These are phyloP conservation scores for Raddia distichophylla DNA, from an alignment of 176 grass and related monocot species.

Conservation along the genomic window DNA sequence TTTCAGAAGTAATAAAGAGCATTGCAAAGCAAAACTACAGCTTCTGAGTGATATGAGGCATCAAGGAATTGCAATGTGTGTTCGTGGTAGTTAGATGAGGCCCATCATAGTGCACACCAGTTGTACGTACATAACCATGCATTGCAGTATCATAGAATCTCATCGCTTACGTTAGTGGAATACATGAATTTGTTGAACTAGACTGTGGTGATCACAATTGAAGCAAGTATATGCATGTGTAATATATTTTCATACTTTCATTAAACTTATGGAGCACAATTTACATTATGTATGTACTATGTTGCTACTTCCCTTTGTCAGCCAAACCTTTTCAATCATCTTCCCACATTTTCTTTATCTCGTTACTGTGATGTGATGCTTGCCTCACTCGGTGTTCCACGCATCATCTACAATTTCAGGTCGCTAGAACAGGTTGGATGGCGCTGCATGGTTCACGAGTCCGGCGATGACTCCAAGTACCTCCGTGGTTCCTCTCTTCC, in stretches of 20 bases:
- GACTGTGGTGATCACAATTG: background rate
- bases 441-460: slow-evolving; percentile 80
- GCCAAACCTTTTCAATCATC: background rate
- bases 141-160: background rate
- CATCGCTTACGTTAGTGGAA: too few relatives aligned
- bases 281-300: background rate
- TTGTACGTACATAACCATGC: background rate
- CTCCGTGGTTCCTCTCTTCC: slow-evolving; percentile 72
- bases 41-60: background rate
- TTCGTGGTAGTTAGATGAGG: background rate
- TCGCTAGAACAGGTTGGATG: slow-evolving; percentile 80
- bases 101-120: background rate
- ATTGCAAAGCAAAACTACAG: background rate
- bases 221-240: background rate
- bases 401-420: slow-evolving; percentile 55
- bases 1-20: slow-evolving; percentile 6
- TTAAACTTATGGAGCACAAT: background rate
- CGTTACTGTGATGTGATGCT: background rate
- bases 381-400: slow-evolving; percentile 14
- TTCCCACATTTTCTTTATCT: background rate
- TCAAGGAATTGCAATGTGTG: background rate
- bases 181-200: slow-evolving; percentile 1
- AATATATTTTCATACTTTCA: slow-evolving; percentile 12
- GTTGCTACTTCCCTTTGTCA: background rate
- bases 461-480: slow-evolving; percentile 76